Evolutionary conservation across 371 early-diverging fungal species (phyloP).

Genomic region (Rhizopus sp.): DNA sequence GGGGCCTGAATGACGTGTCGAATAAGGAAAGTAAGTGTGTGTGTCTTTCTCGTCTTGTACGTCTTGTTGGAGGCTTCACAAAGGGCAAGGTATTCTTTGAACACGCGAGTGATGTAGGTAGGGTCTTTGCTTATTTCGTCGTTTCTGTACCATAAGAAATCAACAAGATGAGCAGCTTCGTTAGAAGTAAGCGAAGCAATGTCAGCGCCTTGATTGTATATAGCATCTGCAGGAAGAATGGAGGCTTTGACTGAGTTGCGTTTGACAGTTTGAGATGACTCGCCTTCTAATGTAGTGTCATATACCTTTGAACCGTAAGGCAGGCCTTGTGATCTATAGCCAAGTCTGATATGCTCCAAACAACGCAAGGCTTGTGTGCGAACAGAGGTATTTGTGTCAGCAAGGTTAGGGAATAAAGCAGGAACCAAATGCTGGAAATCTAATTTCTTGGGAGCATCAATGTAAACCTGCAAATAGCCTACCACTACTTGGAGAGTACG

Average conservation of each 20-base stretch:
- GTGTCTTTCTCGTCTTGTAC: constrained; percentile 27
- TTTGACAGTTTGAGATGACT: constrained; percentile 22
- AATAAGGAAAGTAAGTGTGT: constrained; percentile 65
- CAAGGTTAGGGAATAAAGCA: constrained; percentile 66
- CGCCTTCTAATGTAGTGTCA: constrained; percentile 26
- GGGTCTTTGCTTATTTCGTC: constrained; percentile 43
- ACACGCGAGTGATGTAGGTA: constrained; percentile 21
- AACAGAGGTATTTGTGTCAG: constrained; percentile 50
- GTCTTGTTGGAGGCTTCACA: constrained; percentile 33
- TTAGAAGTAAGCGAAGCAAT: constrained; percentile 57
- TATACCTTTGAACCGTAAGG: constrained; percentile 48
- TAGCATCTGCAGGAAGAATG: constrained; percentile 47
- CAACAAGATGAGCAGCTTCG: constrained; percentile 57
- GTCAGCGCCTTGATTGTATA: constrained; percentile 34
- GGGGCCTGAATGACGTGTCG: constrained; percentile 65
- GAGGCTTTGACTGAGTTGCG: constrained; percentile 43
- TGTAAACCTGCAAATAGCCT: constrained; percentile 56
- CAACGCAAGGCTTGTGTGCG: constrained; percentile 63
- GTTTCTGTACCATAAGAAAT: constrained; percentile 40
- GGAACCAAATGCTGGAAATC: constrained; percentile 89
- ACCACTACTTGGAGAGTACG: constrained; percentile 68
- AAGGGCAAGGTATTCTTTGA: constrained; percentile 32
- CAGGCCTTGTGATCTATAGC: constrained; percentile 34
- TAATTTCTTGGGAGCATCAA: constrained; percentile 21
- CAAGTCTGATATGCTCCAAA: constrained; percentile 48